A percentile compares a stretch with the other conserved stretches of the same genome.
phyloP scores from a whole-genome alignment of 2,329 filamentous ascomycete species.

The Alternaria gaisen region DNA sequence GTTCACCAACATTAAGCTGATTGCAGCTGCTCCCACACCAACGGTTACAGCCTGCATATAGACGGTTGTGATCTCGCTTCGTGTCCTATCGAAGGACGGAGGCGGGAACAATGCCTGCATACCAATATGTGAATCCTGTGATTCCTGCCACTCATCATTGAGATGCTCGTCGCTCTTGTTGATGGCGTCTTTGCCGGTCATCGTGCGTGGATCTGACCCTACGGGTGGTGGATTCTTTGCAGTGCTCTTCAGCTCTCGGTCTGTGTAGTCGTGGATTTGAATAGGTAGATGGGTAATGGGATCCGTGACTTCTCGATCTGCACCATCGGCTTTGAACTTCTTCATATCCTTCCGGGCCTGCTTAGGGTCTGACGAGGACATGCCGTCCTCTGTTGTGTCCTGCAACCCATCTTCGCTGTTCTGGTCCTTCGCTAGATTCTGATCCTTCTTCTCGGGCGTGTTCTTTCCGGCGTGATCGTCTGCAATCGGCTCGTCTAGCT shows the following conservation, averaged over 20 bases:
- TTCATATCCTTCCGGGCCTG: slow-evolving; percentile 61
- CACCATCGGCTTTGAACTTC: slow-evolving; percentile 57
- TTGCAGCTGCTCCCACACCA: slow-evolving; percentile 46
- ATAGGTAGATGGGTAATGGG: slow-evolving; percentile 76
- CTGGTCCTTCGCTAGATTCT: slow-evolving; percentile 28
- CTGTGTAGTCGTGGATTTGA: slow-evolving; percentile 73
- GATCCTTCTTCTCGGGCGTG: slow-evolving; percentile 21
- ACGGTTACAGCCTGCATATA: slow-evolving; percentile 57
- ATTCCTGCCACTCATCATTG: slow-evolving; percentile 54
- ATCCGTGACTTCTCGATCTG: slow-evolving; percentile 71
- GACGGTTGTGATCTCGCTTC: slow-evolving; percentile 55
- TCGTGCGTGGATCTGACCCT: slow-evolving; percentile 52
- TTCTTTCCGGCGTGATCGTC: slow-evolving; percentile 45
- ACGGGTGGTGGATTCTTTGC: slow-evolving; percentile 57
- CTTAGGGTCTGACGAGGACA: slow-evolving; percentile 53
- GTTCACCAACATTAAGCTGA: slow-evolving; percentile 49
- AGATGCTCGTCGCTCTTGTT: slow-evolving; percentile 57
- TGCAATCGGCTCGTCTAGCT: slow-evolving; percentile 38
- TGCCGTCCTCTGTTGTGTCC: slow-evolving; percentile 57
- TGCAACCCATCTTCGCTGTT: slow-evolving; percentile 33
- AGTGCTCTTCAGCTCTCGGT: slow-evolving; percentile 64
- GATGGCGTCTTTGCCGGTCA: slow-evolving; percentile 57
- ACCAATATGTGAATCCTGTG: slow-evolving; percentile 54
- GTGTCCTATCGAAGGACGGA: slow-evolving; percentile 58
- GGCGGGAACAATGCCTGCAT: slow-evolving; percentile 64